A percentile compares a stretch with the other conserved stretches of the same genome.
These are phyloP conservation scores for Skeletonema tropicum DNA, from an alignment of 108 stramenopile species.

Conservation along the genomic window DNA sequence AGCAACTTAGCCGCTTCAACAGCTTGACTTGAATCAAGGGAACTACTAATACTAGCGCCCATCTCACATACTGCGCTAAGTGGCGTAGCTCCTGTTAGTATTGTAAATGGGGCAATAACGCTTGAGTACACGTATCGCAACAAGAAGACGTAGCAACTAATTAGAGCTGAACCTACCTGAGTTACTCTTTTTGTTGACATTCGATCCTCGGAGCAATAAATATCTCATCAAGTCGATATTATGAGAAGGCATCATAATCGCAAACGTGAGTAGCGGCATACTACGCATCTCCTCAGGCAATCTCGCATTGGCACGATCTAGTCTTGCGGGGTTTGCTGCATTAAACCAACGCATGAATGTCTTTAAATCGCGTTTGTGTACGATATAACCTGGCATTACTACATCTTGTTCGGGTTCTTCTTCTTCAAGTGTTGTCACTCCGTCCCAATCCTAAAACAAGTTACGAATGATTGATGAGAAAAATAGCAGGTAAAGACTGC, in stretches of 20 bases:
- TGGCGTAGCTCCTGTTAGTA: background rate
- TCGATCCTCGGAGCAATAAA: background rate
- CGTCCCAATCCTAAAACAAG: constrained; percentile 9
- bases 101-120: no score
- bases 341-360: background rate
- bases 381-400: constrained; percentile 9
- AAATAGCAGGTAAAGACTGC: background rate
- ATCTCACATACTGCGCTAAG: constrained; percentile 4
- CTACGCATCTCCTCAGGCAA: background rate
- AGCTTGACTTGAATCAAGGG: background rate
- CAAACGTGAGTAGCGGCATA: constrained; percentile 3
- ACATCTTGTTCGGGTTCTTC: background rate
- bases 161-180: background rate
- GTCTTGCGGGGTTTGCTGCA: constrained; percentile 4
- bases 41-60: background rate
- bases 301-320: constrained; percentile 7
- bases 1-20: background rate
- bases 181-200: constrained; percentile 2
- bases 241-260: constrained; percentile 3
- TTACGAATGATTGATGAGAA: background rate
- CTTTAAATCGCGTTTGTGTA: background rate
- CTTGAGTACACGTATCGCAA: no score
- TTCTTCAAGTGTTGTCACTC: constrained; percentile 2
- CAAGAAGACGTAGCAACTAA: no score
- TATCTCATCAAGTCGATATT: constrained; percentile 3